Evolutionary conservation across 768 basidiomycete species (phyloP).

Genomic region (Amanita muscaria): DNA sequence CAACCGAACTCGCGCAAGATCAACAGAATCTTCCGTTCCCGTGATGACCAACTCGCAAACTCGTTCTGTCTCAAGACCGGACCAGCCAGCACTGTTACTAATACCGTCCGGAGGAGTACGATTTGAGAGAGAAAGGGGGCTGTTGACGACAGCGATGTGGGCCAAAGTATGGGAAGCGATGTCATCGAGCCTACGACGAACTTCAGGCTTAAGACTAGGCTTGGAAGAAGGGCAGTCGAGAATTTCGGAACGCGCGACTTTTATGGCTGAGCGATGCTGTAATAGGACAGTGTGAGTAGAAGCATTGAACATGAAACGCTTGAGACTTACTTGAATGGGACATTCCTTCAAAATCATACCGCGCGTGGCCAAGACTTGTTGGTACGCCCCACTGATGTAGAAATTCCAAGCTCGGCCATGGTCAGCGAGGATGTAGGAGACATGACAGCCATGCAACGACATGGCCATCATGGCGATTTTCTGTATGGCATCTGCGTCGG

Average conservation of each 20-base stretch:
- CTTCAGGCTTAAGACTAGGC: slow-evolving; percentile 73
- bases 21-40: slow-evolving; percentile 82
- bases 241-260: slow-evolving; percentile 87
- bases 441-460: slow-evolving; percentile 74
- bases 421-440: slow-evolving; percentile 69
- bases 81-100: slow-evolving; percentile 71
- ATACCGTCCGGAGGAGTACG: slow-evolving; percentile 73
- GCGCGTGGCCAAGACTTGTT: slow-evolving; percentile 85
- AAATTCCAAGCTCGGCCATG: slow-evolving; percentile 79
- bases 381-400: slow-evolving; percentile 83
- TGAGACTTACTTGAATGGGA: slow-evolving; percentile 61
- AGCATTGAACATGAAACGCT: slow-evolving; percentile 6
- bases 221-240: slow-evolving; percentile 77
- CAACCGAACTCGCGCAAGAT: slow-evolving; percentile 82
- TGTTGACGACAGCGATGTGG: slow-evolving; percentile 90
- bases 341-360: slow-evolving; percentile 86
- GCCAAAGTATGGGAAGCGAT: slow-evolving; percentile 89
- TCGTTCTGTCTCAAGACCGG: slow-evolving; percentile 88
- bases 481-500: slow-evolving; percentile 66
- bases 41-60: slow-evolving; percentile 91
- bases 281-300: slow-evolving; percentile 11
- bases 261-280: slow-evolving; percentile 80
- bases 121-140: slow-evolving; percentile 63
- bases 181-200: slow-evolving; percentile 82
- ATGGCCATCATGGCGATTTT: slow-evolving; percentile 76